phyloP scores from a whole-genome alignment of 2,329 filamentous ascomycete genomes.

The Alternaria consortialis region DNA sequence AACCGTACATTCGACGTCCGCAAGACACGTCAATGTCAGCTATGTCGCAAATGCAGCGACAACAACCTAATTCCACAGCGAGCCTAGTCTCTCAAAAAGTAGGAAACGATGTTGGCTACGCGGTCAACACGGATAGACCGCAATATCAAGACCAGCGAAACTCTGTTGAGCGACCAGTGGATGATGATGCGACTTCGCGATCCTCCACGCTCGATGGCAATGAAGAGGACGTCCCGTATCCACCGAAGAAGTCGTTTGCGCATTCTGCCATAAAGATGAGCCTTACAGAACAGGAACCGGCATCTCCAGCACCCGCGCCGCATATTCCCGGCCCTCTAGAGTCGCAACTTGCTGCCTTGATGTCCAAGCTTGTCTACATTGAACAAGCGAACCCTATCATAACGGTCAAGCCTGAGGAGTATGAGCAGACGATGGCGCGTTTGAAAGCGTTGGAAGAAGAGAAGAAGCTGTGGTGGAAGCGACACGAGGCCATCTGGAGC shows the following conservation, averaged over 20 bases:
- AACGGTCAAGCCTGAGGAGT: slow-evolving; percentile 51
- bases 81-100: slow-evolving; percentile 38
- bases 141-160: slow-evolving; percentile 22
- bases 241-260: slow-evolving; percentile 42
- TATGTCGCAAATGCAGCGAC: slow-evolving; percentile 39
- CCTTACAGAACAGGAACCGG: slow-evolving; percentile 26
- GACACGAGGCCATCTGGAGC: slow-evolving; percentile 54
- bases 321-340: slow-evolving; percentile 48
- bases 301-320: slow-evolving; percentile 28
- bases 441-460: slow-evolving; percentile 50
- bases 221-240: slow-evolving; percentile 40
- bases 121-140: slow-evolving; percentile 19
- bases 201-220: slow-evolving; percentile 46
- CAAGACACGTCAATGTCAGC: slow-evolving; percentile 33
- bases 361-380: slow-evolving; percentile 51
- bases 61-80: slow-evolving; percentile 28
- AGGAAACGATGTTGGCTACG: slow-evolving; percentile 24
- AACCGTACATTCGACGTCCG: slow-evolving; percentile 18
- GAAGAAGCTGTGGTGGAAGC: slow-evolving; percentile 47
- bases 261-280: slow-evolving; percentile 24
- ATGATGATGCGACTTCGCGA: slow-evolving; percentile 45
- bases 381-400: slow-evolving; percentile 46
- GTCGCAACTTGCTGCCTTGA: slow-evolving; percentile 48
- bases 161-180: slow-evolving; percentile 25
- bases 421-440: slow-evolving; percentile 40